These are phyloP conservation scores for Talaromyces marneffei DNA, from an alignment of 2,329 filamentous ascomycete genomes.

Conservation along the genomic window DNA sequence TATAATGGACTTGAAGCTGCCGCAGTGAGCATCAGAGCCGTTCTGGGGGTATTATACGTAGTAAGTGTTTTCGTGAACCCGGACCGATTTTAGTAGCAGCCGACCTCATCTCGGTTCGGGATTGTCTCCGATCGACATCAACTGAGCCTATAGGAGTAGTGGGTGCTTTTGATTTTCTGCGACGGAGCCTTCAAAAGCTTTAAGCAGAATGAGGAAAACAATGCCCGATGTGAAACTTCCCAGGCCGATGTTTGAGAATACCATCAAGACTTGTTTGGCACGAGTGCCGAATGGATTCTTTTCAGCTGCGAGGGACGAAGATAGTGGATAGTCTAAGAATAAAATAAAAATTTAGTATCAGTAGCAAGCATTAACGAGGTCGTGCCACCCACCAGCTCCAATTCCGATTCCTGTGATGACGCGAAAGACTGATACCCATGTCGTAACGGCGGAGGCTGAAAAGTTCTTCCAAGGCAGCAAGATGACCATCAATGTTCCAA, in stretches of 20 bases:
- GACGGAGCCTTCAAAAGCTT: not conserved
- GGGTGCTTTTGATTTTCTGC: not conserved
- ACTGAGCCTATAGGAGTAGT: too few species aligned
- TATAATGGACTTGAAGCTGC: too few species aligned
- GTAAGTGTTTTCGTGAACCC: not conserved
- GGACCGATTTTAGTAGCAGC: not conserved
- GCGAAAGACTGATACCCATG: not conserved
- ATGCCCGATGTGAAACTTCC: slow-evolving; percentile 21
- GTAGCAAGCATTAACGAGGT: too few species aligned
- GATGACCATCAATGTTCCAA: slow-evolving; percentile 22
- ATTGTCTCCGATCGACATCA: not conserved
- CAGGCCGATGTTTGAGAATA: slow-evolving; percentile 21
- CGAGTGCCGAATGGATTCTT: slow-evolving; percentile 16
- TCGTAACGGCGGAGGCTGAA: not conserved
- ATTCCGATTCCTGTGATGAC: not conserved
- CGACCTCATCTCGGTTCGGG: not conserved
- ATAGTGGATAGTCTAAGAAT: slow-evolving; percentile 15
- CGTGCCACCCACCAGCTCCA: slow-evolving; percentile 11
- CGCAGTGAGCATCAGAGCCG: not conserved
- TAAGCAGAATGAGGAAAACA: not conserved
- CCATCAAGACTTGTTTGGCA: slow-evolving; percentile 17
- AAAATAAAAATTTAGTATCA: too few species aligned
- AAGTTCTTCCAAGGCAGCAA: slow-evolving; percentile 18
- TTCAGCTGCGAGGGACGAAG: slow-evolving; percentile 11
- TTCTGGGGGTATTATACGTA: too few species aligned